Percentiles rank a stretch among this genome's conserved stretches.
phyloP scores from a whole-genome alignment of 345 rosid species.

The Turnera subulata region DNA sequence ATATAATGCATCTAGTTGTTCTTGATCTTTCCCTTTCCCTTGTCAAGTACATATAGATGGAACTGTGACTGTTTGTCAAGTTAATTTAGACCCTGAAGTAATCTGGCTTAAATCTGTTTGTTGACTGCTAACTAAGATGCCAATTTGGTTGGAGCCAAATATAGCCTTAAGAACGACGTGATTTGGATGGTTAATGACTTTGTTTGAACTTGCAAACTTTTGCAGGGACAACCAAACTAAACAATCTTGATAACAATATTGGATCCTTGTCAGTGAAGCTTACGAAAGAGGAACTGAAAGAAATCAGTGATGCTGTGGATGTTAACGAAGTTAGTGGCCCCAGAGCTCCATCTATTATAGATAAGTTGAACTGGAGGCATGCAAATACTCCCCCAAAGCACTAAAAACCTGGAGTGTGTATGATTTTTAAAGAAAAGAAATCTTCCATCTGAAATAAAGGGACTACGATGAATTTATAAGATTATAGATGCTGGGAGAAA shows the following conservation, averaged over 20 bases:
- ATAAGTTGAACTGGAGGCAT: conserved; percentile 19
- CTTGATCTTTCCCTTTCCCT: no score
- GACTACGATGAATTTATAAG: no score
- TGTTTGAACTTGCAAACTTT: background rate
- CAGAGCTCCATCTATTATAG: conserved; percentile 12
- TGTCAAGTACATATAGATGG: no score
- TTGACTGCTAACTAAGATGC: no score
- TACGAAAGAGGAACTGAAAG: conserved; percentile 30
- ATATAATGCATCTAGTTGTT: background rate
- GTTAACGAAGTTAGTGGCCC: conserved; percentile 37
- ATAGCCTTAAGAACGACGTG: no score
- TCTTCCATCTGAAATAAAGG: no score
- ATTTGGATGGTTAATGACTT: background rate
- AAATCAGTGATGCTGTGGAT: conserved; percentile 33
- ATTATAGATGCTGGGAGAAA: no score
- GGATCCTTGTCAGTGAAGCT: conserved; percentile 35
- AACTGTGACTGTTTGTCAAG: no score
- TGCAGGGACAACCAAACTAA: conserved; percentile 44
- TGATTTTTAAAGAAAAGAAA: no score
- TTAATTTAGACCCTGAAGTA: no score
- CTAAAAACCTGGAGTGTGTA: background rate
- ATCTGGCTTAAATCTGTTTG: no score
- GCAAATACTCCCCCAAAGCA: conserved; percentile 39
- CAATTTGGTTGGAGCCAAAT: no score
- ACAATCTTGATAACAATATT: conserved; percentile 43